Percentiles rank a stretch among this genome's conserved stretches.
Evolutionary conservation across 1,139 yeast genomes (phyloP).

Genomic region (Suhomyces bolitotheri): DNA sequence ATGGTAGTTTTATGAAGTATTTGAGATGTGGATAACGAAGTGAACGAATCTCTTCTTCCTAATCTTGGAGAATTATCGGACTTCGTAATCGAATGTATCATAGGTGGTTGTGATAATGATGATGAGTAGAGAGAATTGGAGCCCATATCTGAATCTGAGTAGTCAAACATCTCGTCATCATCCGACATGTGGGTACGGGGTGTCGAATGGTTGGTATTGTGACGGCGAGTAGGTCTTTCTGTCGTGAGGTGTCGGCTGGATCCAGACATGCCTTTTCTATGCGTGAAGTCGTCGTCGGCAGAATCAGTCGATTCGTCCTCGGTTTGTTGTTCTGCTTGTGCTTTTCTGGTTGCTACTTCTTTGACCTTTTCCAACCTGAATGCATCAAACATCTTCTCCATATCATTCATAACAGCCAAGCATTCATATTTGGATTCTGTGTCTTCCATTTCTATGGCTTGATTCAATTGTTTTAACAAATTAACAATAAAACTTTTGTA

Average conservation of each 20-base stretch:
- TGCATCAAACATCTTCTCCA: conserved; percentile 62
- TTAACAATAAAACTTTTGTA: conserved; percentile 54
- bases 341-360: conserved; percentile 15
- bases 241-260: neutral
- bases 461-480: conserved; percentile 51
- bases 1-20: conserved; percentile 47
- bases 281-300: neutral
- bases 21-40: conserved; percentile 31
- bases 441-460: conserved; percentile 51
- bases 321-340: conserved; percentile 1
- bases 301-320: conserved; percentile 2
- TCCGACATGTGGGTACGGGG: conserved; percentile 13
- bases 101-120: conserved; percentile 32
- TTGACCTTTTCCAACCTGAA: conserved; percentile 40
- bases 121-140: conserved; percentile 32
- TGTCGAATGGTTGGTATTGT: conserved; percentile 9
- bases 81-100: conserved; percentile 46
- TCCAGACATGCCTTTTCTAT: neutral
- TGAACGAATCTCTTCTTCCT: conserved; percentile 28
- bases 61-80: conserved; percentile 10
- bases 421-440: conserved; percentile 56
- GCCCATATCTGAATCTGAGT: conserved; percentile 34
- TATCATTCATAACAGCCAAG: conserved; percentile 58
- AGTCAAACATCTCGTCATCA: conserved; percentile 23
- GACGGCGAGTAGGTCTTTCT: conserved; percentile 7